Conservation (phyloP, 2,329 filamentous ascomycete species). For the Hypoxylon sp. region DNA sequence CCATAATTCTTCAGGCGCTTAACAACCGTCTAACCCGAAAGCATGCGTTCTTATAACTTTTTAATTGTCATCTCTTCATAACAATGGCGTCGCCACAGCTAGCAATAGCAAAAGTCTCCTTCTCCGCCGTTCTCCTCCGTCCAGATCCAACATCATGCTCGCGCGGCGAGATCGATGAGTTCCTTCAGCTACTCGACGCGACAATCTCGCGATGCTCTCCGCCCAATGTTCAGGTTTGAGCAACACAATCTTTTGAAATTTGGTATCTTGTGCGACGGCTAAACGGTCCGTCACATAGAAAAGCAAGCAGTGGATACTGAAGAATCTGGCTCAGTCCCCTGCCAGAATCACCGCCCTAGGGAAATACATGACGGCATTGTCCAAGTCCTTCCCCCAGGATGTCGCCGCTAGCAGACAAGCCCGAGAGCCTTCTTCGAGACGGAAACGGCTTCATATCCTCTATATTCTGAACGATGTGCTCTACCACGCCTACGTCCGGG, state of each 20-base stretch:
- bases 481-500: conserved; percentile 74
- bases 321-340: conserved; percentile 77
- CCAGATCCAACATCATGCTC: conserved; percentile 79
- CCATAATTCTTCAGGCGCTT: not conserved
- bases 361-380: conserved; percentile 81
- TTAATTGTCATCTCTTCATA: conserved; percentile 12
- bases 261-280: conserved; percentile 54
- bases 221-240: conserved; percentile 90
- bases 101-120: conserved; percentile 84
- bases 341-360: conserved; percentile 76
- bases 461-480: conserved; percentile 85
- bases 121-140: conserved; percentile 80
- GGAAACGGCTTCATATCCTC: conserved; percentile 80
- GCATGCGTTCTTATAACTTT: conserved; percentile 25
- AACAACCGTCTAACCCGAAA: conserved; percentile 18
- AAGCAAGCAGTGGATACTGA: conserved; percentile 89
- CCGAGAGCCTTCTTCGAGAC: conserved; percentile 70
- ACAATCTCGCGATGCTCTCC: conserved; percentile 80
- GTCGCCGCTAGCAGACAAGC: conserved; percentile 54
- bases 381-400: conserved; percentile 67
- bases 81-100: conserved; percentile 78
- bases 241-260: conserved; percentile 60
- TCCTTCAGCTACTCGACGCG: conserved; percentile 76
- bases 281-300: conserved; percentile 70
- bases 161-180: conserved; percentile 77